Evolutionary conservation across 2,329 filamentous ascomycete genomes (phyloP), one percentile per base, ranked within the genome.

Genomic region (Ophidiomyces ophidiicola): DNA sequence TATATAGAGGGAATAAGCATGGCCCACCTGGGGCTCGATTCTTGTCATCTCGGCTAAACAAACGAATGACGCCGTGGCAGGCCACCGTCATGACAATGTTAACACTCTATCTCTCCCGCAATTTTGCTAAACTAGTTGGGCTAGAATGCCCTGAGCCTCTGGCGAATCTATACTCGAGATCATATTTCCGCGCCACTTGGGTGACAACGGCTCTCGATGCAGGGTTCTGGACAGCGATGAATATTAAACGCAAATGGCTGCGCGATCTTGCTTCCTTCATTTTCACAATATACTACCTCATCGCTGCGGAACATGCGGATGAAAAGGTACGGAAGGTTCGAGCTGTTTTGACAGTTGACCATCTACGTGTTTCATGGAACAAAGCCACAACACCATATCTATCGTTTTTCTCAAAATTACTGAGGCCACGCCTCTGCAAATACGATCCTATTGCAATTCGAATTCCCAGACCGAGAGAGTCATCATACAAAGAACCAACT

Each of bases 181-280:
- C 82, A 19, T 98, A 92, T 64, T 98, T 94, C 59, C 80, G 90
- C 34, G 90, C 90, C 40, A 98, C 90, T 56, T 98, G 90, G 90
- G 76, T 96, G 11, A 78, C 90, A 38, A 98, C 90, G 0, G 90
- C 86, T 0, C 64, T 98, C 44, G 90, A 98, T 53, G 90, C 90
- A 4, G 90, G 90, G 1, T 98, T 94, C 60, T 98, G 90, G 90
- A 94, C 86, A 0, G 90, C 90, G 23, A 98, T 98, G 90, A 80
- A 78, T 52, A 87, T 98, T 47, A 75, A 74, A 41, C 69, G 69
- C 33, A 86, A 82, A 52, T 87, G 82, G 76, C 50, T 94, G 29
- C 72, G 86, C 26, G 87, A 96, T 56, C 56, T 94, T 10, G 75
- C 82, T 6, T 86, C 84, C 55, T 69, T 96, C 14, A 67, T 84